These are phyloP conservation scores for Gypsophila paniculata DNA, from an alignment of 179 eudicot genomes.

Conservation along the genomic window DNA sequence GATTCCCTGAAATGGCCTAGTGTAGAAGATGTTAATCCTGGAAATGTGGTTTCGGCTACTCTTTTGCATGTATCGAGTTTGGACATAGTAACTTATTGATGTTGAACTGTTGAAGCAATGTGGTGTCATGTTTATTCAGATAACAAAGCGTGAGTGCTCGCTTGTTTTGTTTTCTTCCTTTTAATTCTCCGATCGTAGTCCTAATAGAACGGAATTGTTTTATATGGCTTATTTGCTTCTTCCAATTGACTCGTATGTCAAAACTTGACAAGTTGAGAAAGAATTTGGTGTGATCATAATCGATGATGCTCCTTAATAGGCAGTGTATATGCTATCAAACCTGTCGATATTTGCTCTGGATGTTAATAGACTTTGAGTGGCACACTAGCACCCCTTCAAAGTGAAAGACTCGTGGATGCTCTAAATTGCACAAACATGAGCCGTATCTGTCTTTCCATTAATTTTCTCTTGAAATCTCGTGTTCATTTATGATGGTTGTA, in stretches of 20 bases:
- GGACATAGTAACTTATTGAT: not conserved
- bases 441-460: not conserved
- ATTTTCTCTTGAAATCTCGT: not conserved
- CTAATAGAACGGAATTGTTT: not conserved
- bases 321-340: not conserved
- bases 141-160: too few species aligned
- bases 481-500: not conserved
- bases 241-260: not conserved
- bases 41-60: not conserved
- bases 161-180: too few species aligned
- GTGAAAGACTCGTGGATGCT: not conserved
- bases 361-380: not conserved
- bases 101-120: not conserved
- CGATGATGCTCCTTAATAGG: too few species aligned
- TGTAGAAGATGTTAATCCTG: not conserved
- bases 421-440: not conserved
- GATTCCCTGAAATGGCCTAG: not conserved
- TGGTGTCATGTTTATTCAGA: too few species aligned
- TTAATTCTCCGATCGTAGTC: not conserved
- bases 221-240: not conserved
- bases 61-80: not conserved
- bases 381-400: not conserved
- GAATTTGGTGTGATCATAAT: not conserved
- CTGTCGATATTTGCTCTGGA: not conserved
- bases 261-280: too few species aligned